These are phyloP conservation scores for Botrytis fabae DNA, from an alignment of 2,329 filamentous ascomycete genomes.

Conservation along the genomic window DNA sequence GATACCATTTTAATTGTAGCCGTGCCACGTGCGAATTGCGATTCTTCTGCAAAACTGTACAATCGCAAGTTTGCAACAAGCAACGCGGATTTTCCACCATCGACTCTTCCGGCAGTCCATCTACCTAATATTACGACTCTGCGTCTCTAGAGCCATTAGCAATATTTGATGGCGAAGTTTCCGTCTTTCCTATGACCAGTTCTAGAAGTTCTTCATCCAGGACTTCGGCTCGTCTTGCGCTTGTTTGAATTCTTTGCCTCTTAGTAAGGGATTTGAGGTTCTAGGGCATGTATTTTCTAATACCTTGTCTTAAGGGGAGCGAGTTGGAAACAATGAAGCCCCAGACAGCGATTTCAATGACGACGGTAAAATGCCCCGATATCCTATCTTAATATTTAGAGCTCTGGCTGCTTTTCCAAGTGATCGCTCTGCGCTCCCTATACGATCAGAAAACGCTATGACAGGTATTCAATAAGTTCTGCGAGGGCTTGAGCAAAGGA, in stretches of 20 bases:
- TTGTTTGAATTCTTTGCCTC: neutral
- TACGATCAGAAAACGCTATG: neutral
- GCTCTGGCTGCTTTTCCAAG: neutral
- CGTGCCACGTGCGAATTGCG: neutral
- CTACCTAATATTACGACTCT: fast-evolving
- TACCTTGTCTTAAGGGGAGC: neutral
- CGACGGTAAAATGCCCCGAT: neutral
- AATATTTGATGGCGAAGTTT: too few species aligned
- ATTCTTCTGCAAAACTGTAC: neutral
- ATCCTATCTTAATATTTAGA: neutral
- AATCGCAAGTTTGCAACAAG: neutral
- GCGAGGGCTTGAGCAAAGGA: neutral
- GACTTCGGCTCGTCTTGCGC: too few species aligned
- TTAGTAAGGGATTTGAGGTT: too few species aligned
- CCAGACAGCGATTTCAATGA: neutral
- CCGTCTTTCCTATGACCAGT: neutral
- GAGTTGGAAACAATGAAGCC: neutral
- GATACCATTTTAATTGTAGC: too few species aligned
- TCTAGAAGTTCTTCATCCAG: too few species aligned
- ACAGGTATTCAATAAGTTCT: neutral
- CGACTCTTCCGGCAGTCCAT: neutral
- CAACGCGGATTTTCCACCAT: neutral
- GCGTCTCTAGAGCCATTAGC: neutral
- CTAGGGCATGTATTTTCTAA: neutral
- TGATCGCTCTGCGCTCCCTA: neutral